Percentiles rank a stretch among this genome's conserved stretches.
phyloP scores from a whole-genome alignment of 2,329 filamentous ascomycete species.

The Aspergillus sp. region DNA sequence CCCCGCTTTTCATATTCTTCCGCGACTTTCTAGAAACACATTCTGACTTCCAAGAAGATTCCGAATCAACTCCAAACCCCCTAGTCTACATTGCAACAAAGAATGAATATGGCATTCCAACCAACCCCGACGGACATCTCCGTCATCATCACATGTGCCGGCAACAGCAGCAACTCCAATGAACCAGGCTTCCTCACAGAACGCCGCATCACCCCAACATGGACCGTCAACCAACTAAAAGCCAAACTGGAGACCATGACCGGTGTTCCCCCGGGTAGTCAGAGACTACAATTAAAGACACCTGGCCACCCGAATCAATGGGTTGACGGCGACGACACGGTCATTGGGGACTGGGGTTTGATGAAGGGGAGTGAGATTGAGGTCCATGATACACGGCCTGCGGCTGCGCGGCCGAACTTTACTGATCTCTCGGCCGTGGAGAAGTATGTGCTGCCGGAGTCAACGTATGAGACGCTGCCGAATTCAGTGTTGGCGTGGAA shows the following conservation, averaged over 20 bases:
- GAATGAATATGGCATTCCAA: slow-evolving; percentile 26
- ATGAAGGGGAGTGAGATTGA: slow-evolving; percentile 39
- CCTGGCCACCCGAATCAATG: slow-evolving; percentile 55
- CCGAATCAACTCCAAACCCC: too few species aligned
- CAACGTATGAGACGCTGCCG: slow-evolving; percentile 76
- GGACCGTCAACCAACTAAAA: slow-evolving; percentile 80
- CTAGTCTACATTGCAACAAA: background rate
- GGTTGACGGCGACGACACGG: slow-evolving; percentile 63
- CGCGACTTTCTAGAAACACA: too few species aligned
- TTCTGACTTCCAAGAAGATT: too few species aligned
- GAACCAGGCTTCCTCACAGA: slow-evolving; percentile 58
- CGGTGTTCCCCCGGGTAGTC: slow-evolving; percentile 74
- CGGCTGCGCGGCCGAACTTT: slow-evolving; percentile 68
- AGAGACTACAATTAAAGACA: slow-evolving; percentile 66
- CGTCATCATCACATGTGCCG: slow-evolving; percentile 32
- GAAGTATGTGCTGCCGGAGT: slow-evolving; percentile 82
- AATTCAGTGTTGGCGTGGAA: slow-evolving; percentile 96
- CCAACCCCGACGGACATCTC: slow-evolving; percentile 33
- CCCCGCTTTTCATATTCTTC: too few species aligned
- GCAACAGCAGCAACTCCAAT: slow-evolving; percentile 8
- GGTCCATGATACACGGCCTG: slow-evolving; percentile 71
- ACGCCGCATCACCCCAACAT: slow-evolving; percentile 84
- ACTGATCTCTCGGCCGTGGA: slow-evolving; percentile 73
- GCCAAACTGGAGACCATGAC: slow-evolving; percentile 86
- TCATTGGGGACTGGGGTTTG: slow-evolving; percentile 47